phyloP scores from a whole-genome alignment of 1,284 basidiomycete genomes.

The Kalmanozyma brasiliensis region DNA sequence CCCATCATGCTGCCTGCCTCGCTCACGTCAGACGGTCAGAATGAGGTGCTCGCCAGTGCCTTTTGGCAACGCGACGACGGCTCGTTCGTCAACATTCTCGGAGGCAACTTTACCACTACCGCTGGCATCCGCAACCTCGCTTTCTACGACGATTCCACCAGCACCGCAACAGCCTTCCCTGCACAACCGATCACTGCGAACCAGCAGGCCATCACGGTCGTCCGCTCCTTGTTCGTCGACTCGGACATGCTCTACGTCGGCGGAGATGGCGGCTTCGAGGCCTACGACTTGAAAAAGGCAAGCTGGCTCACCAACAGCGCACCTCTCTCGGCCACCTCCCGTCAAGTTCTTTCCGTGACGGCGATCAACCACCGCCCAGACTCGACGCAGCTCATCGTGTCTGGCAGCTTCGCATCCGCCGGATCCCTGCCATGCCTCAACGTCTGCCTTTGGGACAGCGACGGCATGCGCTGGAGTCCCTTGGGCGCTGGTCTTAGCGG shows the following conservation, averaged over 20 bases:
- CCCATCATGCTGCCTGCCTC: constrained; percentile 64
- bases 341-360: constrained; percentile 75
- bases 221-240: constrained; percentile 70
- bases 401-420: constrained; percentile 83
- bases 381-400: constrained; percentile 79
- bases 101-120: constrained; percentile 85
- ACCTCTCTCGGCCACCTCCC: constrained; percentile 34
- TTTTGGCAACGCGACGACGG: constrained; percentile 83
- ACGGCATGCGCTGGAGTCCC: constrained; percentile 78
- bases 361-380: constrained; percentile 78
- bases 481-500: constrained; percentile 86
- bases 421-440: constrained; percentile 80
- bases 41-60: constrained; percentile 83
- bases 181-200: constrained; percentile 24
- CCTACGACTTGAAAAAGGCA: constrained; percentile 52
- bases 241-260: constrained; percentile 57
- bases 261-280: constrained; percentile 60
- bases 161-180: constrained; percentile 73
- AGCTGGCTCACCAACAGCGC: constrained; percentile 53
- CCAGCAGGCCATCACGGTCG: constrained; percentile 70
- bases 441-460: constrained; percentile 81
- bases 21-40: constrained; percentile 74
- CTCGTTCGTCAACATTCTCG: constrained; percentile 76
- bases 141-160: constrained; percentile 75
- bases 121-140: constrained; percentile 74